Percentiles rank a stretch among this genome's conserved stretches.
phyloP scores from a whole-genome alignment of 768 basidiomycete species.

The Lactarius hatsudake region DNA sequence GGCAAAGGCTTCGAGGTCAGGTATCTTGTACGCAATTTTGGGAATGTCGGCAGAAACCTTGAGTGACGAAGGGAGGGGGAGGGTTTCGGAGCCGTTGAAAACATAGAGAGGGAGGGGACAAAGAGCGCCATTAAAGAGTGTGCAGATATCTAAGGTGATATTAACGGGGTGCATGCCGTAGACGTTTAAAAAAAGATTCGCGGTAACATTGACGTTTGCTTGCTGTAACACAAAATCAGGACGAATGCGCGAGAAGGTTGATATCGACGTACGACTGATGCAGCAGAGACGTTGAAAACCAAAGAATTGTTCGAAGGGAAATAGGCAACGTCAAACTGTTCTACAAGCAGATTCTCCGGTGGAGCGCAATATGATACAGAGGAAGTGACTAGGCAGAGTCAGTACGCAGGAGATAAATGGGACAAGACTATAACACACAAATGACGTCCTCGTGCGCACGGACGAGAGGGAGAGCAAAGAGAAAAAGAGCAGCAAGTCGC shows the following conservation, averaged over 20 bases:
- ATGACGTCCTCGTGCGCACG: slow-evolving; percentile 53
- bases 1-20: slow-evolving; percentile 88
- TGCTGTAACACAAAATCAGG: slow-evolving; percentile 42
- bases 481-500: slow-evolving; percentile 51
- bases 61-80: slow-evolving; percentile 60
- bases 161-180: slow-evolving; percentile 86
- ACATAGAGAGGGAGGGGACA: slow-evolving; percentile 84
- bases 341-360: slow-evolving; percentile 74
- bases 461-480: slow-evolving; percentile 40
- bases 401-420: slow-evolving; percentile 9
- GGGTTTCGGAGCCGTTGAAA: slow-evolving; percentile 77
- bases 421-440: slow-evolving; percentile 46
- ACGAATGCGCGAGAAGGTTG: slow-evolving; percentile 21
- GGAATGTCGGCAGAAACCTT: slow-evolving; percentile 62
- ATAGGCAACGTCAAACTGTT: slow-evolving; percentile 74
- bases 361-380: slow-evolving; percentile 86
- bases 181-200: slow-evolving; percentile 79
- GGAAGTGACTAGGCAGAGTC: slow-evolving; percentile 60
- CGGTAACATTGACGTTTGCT: slow-evolving; percentile 75
- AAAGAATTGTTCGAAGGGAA: slow-evolving; percentile 69
- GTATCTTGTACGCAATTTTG: slow-evolving; percentile 77
- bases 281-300: slow-evolving; percentile 81
- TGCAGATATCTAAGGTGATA: slow-evolving; percentile 83
- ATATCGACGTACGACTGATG: slow-evolving; percentile 67
- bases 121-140: slow-evolving; percentile 69